Evolutionary conservation across 495 filamentous ascomycete species (phyloP), one percentile per base, ranked within the genome.

Genomic region (Neurospora sp.): DNA sequence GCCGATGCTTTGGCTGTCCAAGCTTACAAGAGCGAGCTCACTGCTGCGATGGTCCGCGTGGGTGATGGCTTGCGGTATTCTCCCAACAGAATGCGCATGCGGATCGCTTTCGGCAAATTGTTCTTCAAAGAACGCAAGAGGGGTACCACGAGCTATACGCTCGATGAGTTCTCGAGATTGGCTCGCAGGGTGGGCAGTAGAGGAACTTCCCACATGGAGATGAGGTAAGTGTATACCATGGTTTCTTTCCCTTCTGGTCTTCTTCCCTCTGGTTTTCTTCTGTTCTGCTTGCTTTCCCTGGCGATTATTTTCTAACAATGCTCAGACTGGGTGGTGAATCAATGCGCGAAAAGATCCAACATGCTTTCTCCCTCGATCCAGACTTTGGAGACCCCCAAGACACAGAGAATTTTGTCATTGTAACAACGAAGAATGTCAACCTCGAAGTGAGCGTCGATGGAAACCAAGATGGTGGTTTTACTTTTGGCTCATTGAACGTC

Each of bases 81-180:
- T 9, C 75, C 78, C 5, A 79, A 75, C 70, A 74, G 74, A 66
- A 80, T 83, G 77, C 73, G 72, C 7, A 81, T 93, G 85, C 84
- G 87, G 27, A 83, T 91, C 4, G 82, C 86, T 40, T 86, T 92
- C 60, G 91, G 91, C 0, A 80, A 83, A 0, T 83, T 89, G 38
- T 75, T 85, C 9, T 79, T 92, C 16, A 79, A 80, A 10, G 75
- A 80, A 16, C 91, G 86, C 44, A 79, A 79, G 14, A 80, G 81
- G 27, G 81, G 74, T 14, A 80, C 81, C 40, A 9, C 49, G 0
- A 74, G 77, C 9, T 86, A 87, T 71, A 77, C 77, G 0, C 85
- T 88, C 46, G 77, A 83, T 8, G 84, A 91, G 11, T 89, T 92
- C 39, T 72, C 77, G 40, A 76, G 77, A 5, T 86, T 90, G 79